Evolutionary conservation across 768 basidiomycete species (phyloP).

Genomic region (Collybiopsis luxurians): DNA sequence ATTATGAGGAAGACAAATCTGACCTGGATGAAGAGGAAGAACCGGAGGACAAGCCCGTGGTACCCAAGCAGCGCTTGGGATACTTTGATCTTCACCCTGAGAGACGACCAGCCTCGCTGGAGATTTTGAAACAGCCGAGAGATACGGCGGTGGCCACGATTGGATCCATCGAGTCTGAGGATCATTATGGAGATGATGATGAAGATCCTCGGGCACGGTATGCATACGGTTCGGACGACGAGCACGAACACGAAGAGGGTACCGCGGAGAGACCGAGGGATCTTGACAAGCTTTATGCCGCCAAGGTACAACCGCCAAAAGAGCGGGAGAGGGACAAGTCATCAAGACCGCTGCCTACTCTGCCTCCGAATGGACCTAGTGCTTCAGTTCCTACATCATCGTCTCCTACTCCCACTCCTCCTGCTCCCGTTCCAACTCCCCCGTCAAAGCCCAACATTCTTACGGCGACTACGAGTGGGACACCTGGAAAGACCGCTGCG

Average conservation of each 20-base stretch:
- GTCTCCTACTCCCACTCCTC: background rate
- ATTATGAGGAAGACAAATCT: conserved; percentile 24
- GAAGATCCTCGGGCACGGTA: conserved; percentile 15
- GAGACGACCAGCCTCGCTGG: conserved; percentile 37
- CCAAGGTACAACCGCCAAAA: background rate
- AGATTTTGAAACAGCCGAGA: background rate
- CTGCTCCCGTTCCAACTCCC: background rate
- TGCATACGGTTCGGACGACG: conserved; percentile 11
- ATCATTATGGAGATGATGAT: conserved; percentile 24
- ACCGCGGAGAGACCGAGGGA: conserved; percentile 26
- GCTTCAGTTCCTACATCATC: background rate
- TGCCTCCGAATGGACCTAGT: background rate
- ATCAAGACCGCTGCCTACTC: conserved; percentile 25
- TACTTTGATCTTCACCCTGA: conserved; percentile 85
- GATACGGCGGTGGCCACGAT: background rate
- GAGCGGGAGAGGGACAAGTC: background rate
- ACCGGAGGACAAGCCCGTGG: conserved; percentile 19
- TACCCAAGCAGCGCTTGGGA: conserved; percentile 43
- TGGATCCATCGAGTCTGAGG: background rate
- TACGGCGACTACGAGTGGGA: conserved; percentile 15
- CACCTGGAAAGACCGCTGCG: conserved; percentile 65
- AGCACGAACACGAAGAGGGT: conserved; percentile 28
- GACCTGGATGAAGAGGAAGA: conserved; percentile 25
- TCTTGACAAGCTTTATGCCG: background rate
- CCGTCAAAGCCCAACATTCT: background rate